These are phyloP conservation scores for Alternaria brassicicola DNA, from an alignment of 2,329 filamentous ascomycete genomes.

Conservation along the genomic window DNA sequence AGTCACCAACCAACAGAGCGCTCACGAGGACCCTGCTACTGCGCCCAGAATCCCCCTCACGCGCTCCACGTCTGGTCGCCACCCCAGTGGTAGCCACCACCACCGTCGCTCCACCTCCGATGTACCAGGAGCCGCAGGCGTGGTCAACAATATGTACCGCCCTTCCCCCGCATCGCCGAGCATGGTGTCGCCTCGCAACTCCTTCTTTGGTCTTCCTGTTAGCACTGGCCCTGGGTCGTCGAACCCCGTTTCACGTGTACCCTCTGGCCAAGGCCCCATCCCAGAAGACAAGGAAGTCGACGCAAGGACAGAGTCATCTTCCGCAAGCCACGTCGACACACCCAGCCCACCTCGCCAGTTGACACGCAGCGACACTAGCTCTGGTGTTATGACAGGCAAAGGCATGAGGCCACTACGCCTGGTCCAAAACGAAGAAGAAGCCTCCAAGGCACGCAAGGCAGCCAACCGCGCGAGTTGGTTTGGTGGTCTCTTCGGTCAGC, in stretches of 20 bases:
- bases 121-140: conserved; percentile 66
- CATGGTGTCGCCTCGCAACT: conserved; percentile 46
- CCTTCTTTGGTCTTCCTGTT: conserved; percentile 51
- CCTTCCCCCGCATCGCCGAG: conserved; percentile 56
- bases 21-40: conserved; percentile 68
- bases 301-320: conserved; percentile 29
- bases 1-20: conserved; percentile 35
- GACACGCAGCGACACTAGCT: conserved; percentile 49
- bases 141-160: conserved; percentile 91
- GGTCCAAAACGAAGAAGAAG: conserved; percentile 70
- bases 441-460: conserved; percentile 49
- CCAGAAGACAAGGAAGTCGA: conserved; percentile 44
- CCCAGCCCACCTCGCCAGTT: conserved; percentile 63
- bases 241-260: conserved; percentile 47
- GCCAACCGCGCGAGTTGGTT: conserved; percentile 57
- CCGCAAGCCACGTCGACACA: conserved; percentile 43
- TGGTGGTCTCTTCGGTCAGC: conserved; percentile 50
- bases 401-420: conserved; percentile 86
- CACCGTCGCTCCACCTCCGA: conserved; percentile 56
- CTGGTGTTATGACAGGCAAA: conserved; percentile 58
- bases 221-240: conserved; percentile 47
- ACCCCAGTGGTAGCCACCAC: conserved; percentile 44
- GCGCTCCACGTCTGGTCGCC: conserved; percentile 60
- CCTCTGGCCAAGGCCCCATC: conserved; percentile 44
- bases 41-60: conserved; percentile 77